phyloP scores from a whole-genome alignment of 75 land plant species.

The Cryptomeria japonica region DNA sequence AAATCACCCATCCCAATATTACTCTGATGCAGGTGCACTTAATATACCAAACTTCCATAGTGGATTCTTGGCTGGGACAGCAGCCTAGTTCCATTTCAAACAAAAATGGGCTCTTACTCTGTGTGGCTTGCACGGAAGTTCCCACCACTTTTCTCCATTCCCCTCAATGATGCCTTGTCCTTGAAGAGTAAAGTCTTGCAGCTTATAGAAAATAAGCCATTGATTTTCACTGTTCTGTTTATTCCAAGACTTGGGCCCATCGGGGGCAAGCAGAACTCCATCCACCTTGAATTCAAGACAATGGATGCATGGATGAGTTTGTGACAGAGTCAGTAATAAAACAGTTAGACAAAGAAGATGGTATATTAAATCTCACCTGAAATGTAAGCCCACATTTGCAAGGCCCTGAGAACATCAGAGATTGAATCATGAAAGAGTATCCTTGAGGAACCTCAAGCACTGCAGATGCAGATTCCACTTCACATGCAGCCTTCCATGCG shows the following conservation, averaged over 20 bases:
- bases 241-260: slow-evolving; percentile 70
- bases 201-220: slow-evolving; percentile 78
- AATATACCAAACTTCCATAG: not conserved
- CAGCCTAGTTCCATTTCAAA: not conserved
- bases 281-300: slow-evolving; percentile 51
- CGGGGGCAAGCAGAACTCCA: slow-evolving; percentile 79
- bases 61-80: not conserved
- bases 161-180: slow-evolving; percentile 72
- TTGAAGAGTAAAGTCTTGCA: slow-evolving; percentile 42
- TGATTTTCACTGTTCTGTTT: slow-evolving; percentile 31
- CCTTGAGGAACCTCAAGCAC: slow-evolving; percentile 55
- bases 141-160: slow-evolving; percentile 78
- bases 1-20: too few species aligned
- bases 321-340: not conserved
- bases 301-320: not conserved
- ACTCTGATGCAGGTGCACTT: not conserved
- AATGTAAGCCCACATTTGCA: slow-evolving; percentile 51
- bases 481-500: slow-evolving; percentile 77
- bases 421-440: slow-evolving; percentile 54
- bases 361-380: slow-evolving; percentile 50
- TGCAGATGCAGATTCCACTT: slow-evolving; percentile 36
- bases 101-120: slow-evolving; percentile 24
- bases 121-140: slow-evolving; percentile 75
- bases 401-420: slow-evolving; percentile 76
- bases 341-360: not conserved